Evolutionary conservation across 139 green algal genomes (phyloP).

Genomic region (Eudorina sp.): DNA sequence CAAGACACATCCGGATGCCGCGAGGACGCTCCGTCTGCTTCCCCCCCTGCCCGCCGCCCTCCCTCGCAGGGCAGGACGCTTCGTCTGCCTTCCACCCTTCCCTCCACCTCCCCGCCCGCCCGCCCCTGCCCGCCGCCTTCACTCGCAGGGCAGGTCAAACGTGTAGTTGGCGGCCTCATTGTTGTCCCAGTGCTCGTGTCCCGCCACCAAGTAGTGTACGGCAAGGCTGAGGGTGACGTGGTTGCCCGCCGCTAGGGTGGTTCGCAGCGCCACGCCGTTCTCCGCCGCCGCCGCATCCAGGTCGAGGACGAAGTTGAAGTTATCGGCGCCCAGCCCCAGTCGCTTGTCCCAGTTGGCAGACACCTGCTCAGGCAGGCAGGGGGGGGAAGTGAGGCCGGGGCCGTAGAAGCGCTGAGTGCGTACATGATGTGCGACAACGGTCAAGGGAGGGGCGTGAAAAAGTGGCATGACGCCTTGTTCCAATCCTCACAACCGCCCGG

Average conservation of each 20-base stretch:
- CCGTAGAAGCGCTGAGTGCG: neutral
- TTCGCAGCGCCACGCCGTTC: constrained; percentile 14
- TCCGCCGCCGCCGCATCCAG: neutral
- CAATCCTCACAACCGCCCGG: no score
- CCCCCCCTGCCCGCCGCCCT: no score
- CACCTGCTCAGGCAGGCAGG: neutral
- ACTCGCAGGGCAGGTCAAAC: constrained; percentile 36
- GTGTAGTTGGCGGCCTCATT: constrained; percentile 39
- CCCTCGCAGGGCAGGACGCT: no score
- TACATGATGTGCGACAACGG: no score
- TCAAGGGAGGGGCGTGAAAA: no score
- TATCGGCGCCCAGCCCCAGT: constrained; percentile 30
- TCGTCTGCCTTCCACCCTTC: neutral
- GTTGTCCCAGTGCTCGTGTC: constrained; percentile 32
- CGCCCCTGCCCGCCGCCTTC: neutral
- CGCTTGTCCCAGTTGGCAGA: constrained; percentile 51
- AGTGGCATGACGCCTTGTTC: no score
- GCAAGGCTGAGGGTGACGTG: constrained; percentile 39
- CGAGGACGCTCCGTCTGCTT: no score
- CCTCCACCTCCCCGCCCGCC: neutral
- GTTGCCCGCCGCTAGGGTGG: constrained; percentile 27
- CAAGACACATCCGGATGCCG: no score
- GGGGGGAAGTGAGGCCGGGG: no score
- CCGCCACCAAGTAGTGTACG: constrained; percentile 40
- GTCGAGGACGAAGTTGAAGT: constrained; percentile 39